Conservation (phyloP, 2,329 filamentous ascomycete species). For the Diaporthe australafricana region DNA sequence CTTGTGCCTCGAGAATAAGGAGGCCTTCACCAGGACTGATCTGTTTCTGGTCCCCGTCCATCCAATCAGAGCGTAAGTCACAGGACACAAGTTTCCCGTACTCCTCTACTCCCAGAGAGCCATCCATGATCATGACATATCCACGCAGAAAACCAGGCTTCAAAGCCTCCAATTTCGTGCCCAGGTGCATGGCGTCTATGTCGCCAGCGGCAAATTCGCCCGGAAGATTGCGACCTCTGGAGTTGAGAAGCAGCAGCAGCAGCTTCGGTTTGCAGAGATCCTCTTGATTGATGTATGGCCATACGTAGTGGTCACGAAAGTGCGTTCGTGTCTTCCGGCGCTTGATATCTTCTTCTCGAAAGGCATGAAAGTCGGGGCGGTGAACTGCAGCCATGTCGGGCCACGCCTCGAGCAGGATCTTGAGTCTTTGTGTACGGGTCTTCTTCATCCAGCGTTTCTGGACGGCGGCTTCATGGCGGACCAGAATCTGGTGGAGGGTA, state of each 20-base stretch:
- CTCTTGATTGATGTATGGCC: constrained; percentile 68
- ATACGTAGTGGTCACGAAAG: constrained; percentile 53
- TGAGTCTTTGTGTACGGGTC: neutral
- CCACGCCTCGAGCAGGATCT: neutral
- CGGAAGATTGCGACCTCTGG: constrained; percentile 60
- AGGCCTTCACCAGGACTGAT: constrained; percentile 60
- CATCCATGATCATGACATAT: constrained; percentile 51
- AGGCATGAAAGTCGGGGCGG: neutral
- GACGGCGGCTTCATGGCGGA: neutral
- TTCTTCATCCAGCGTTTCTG: neutral
- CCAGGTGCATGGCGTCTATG: constrained; percentile 47
- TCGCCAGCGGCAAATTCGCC: constrained; percentile 60
- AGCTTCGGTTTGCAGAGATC: constrained; percentile 59
- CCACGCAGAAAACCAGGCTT: constrained; percentile 45
- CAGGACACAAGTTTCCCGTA: constrained; percentile 53
- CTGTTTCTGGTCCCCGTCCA: constrained; percentile 51
- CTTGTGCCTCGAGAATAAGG: constrained; percentile 62
- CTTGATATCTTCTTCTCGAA: neutral
- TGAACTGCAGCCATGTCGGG: neutral
- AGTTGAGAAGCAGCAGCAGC: constrained; percentile 64
- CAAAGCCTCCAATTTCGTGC: constrained; percentile 42
- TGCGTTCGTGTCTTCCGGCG: neutral
- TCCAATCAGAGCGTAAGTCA: constrained; percentile 50
- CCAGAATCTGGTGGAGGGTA: neutral
- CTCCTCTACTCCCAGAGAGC: constrained; percentile 40